Evolutionary conservation across 306 rosid genomes (phyloP).

Genomic region (Adenanthera pavonina): DNA sequence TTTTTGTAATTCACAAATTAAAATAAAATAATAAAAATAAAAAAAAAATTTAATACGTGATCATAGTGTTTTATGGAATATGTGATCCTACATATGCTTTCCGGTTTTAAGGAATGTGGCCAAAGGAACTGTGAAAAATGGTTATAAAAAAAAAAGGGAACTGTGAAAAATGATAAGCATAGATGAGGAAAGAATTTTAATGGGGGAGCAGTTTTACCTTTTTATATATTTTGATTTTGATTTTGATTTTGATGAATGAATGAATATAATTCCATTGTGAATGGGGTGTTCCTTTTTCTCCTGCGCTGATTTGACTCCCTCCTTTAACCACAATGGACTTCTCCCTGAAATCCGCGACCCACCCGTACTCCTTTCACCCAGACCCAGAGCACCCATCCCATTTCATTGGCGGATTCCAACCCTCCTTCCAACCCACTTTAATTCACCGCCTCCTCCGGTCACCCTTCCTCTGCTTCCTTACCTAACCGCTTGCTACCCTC

Average conservation of each 20-base stretch:
- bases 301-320: constrained; percentile 44
- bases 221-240: background rate
- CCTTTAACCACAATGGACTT: constrained; percentile 50
- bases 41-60: too few relatives aligned
- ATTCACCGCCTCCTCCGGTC: constrained; percentile 47
- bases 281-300: constrained; percentile 18
- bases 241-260: background rate
- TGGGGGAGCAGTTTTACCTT: background rate
- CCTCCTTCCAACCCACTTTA: background rate
- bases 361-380: constrained; percentile 45
- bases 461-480: constrained; percentile 1
- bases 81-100: too few relatives aligned
- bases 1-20: too few relatives aligned
- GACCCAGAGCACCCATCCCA: constrained; percentile 21
- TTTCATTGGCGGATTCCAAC: constrained; percentile 57
- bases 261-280: background rate
- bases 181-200: background rate
- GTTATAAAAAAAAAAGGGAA: background rate
- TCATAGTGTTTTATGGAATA: too few relatives aligned
- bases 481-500: constrained; percentile 44
- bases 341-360: constrained; percentile 49
- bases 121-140: background rate
- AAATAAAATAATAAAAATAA: too few relatives aligned
- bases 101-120: background rate
- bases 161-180: background rate